Percentiles rank a stretch among this genome's conserved stretches.
phyloP scores from a whole-genome alignment of 1,284 basidiomycete genomes.

The Rhodotorula mucilaginosa region DNA sequence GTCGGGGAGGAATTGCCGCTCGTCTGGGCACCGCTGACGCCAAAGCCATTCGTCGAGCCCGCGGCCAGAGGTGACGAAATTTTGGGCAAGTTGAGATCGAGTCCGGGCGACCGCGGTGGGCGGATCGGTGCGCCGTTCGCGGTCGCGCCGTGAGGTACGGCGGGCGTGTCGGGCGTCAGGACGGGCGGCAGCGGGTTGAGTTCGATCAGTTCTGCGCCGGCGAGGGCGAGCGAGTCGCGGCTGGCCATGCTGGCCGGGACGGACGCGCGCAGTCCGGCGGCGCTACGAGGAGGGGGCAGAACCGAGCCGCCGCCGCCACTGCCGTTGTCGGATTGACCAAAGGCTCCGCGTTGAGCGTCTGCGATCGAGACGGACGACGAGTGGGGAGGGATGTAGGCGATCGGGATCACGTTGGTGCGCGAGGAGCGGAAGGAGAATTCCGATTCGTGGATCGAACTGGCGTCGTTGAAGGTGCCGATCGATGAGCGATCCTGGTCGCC shows the following conservation, averaged over 20 bases:
- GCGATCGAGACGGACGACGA: slow-evolving; percentile 41
- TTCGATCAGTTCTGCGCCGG: slow-evolving; percentile 33
- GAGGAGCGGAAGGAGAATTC: slow-evolving; percentile 45
- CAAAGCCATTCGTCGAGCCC: slow-evolving; percentile 12
- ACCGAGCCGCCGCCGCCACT: neutral
- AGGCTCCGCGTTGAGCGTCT: slow-evolving; percentile 34
- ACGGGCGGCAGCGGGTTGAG: slow-evolving; percentile 35
- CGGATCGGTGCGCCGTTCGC: slow-evolving; percentile 41
- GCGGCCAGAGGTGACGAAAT: slow-evolving; percentile 21
- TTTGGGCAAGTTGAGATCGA: slow-evolving; percentile 44
- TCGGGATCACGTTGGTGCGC: slow-evolving; percentile 45
- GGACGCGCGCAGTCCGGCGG: slow-evolving; percentile 10
- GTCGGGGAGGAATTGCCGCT: neutral
- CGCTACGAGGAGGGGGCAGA: neutral
- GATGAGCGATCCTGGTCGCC: slow-evolving; percentile 39
- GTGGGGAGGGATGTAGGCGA: slow-evolving; percentile 46
- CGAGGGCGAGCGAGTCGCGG: slow-evolving; percentile 34
- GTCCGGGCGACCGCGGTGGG: slow-evolving; percentile 44
- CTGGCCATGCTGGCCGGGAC: slow-evolving; percentile 37
- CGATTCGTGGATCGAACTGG: slow-evolving; percentile 31
- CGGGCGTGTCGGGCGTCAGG: slow-evolving; percentile 33
- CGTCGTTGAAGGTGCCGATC: slow-evolving; percentile 33
- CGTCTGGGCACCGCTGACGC: neutral
- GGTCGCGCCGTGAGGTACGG: slow-evolving; percentile 38
- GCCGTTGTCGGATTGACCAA: slow-evolving; percentile 11